These are phyloP conservation scores for Puccinellia tenuiflora DNA, from an alignment of 176 grass and related monocot genomes.

Conservation along the genomic window DNA sequence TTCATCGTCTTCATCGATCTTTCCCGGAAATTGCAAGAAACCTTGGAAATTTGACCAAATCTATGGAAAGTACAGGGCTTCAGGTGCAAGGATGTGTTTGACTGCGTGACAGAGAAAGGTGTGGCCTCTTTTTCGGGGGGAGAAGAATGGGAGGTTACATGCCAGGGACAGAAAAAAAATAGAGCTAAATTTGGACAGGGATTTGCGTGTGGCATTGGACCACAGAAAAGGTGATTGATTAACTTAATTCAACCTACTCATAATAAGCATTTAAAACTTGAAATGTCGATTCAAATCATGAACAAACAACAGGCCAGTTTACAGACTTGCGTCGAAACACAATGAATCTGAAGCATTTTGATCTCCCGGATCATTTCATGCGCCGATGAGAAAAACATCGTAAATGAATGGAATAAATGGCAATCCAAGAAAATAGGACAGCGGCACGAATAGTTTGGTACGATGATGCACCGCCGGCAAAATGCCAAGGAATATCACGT, in stretches of 20 bases:
- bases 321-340: background rate
- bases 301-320: background rate
- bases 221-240: slow-evolving; percentile 8
- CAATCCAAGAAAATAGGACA: background rate
- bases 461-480: background rate
- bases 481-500: slow-evolving; percentile 31
- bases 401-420: background rate
- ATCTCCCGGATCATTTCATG: background rate
- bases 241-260: slow-evolving; percentile 20
- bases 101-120: slow-evolving; percentile 29
- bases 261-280: background rate
- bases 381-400: background rate
- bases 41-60: slow-evolving; percentile 13
- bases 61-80: slow-evolving; percentile 11
- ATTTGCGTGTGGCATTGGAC: background rate
- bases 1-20: slow-evolving; percentile 22
- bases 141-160: background rate
- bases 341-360: background rate
- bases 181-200: slow-evolving; percentile 32
- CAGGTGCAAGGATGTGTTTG: slow-evolving; percentile 19
- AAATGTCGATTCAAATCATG: background rate
- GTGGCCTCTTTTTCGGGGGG: background rate
- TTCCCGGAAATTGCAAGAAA: slow-evolving; percentile 5
- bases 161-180: background rate
- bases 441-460: background rate